Evolutionary conservation across 73 alveolate species (phyloP), one percentile per base, ranked within the genome.

Genomic region (Paramecium tetraurelia): DNA sequence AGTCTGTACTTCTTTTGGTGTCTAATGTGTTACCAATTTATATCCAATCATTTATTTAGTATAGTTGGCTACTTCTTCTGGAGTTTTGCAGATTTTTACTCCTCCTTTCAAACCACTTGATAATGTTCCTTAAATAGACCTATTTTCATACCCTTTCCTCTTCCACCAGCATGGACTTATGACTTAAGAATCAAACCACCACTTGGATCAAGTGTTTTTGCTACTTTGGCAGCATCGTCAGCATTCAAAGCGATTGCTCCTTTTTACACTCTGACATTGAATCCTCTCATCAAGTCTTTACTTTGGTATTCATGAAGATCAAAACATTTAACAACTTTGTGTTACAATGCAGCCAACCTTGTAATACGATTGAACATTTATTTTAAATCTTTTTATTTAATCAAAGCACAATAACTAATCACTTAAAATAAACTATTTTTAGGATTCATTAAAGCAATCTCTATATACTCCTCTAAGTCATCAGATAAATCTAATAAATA

Each of bases 61-160:
- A 69, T 86, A 94, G n/a, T 85, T 68, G 31, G 77, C 95, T 24
- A 95, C 95, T 92, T 95, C 95, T 33, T 95, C 92, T 70, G 97
- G 97, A 63, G 97, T 93, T 59, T 95, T 90, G 89, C 96, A 92
- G 85, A 96, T 89, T 38, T 95, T 93, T 4, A 96, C 98, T 41
- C 98, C 98, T 76, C 98, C 98, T 89, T 96, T 95, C 20, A 96
- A 92, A 12, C 98, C 98, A 53, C 95, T 89, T 18, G 97, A 75
- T n/a, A 96, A 58, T 57, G 63, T 86, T 63, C 84, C 84, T 63
- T 63, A 1, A 63, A 31, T 31, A 27, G 10, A 53, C 14, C 10
- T 3, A 12, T 33, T 3, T 21, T 27, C 3, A 85, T 48, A 27
- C 98, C 98, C 38, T 95, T 93, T 41, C 95, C 97, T 93, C 98